Percentiles rank a stretch among this genome's conserved stretches.
Evolutionary conservation across 2,329 filamentous ascomycete genomes (phyloP).

Genomic region (Penicillium sp.): DNA sequence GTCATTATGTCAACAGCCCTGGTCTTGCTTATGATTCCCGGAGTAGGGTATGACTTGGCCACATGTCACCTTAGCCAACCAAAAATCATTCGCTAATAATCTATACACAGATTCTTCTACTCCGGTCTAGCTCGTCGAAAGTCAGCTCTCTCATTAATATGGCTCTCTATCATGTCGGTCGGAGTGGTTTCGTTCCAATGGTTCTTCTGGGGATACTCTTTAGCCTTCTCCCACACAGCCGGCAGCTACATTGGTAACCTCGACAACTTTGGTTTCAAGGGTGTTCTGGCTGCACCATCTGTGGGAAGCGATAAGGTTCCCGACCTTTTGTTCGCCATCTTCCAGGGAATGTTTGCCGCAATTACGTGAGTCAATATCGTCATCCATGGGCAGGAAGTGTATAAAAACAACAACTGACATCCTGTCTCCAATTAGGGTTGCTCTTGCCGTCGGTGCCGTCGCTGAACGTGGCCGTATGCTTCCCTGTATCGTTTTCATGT

Average conservation of each 20-base stretch:
- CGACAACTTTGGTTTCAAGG: constrained; percentile 73
- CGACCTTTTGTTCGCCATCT: constrained; percentile 80
- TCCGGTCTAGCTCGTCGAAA: constrained; percentile 85
- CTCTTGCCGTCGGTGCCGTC: constrained; percentile 78
- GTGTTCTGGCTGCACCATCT: constrained; percentile 72
- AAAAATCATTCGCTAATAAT: constrained; percentile 10
- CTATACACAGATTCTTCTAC: constrained; percentile 73
- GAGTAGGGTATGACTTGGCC: constrained; percentile 62
- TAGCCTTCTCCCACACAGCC: constrained; percentile 76
- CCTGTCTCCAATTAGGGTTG: constrained; percentile 56
- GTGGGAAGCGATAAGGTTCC: constrained; percentile 72
- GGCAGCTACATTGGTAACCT: constrained; percentile 75
- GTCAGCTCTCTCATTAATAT: constrained; percentile 81
- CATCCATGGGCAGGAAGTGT: not conserved
- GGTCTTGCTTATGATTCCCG: constrained; percentile 88
- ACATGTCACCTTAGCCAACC: not conserved
- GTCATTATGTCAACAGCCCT: constrained; percentile 73
- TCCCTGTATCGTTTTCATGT: constrained; percentile 87
- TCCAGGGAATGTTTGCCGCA: constrained; percentile 60
- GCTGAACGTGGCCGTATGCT: constrained; percentile 86
- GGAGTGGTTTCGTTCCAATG: constrained; percentile 83
- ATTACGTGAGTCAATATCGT: constrained; percentile 66
- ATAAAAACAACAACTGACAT: constrained; percentile 31
- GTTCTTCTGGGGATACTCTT: constrained; percentile 92
- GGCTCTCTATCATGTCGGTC: constrained; percentile 77